These are phyloP conservation scores for Ogataea degrootiae DNA, from an alignment of 805 yeast species.

Conservation along the genomic window DNA sequence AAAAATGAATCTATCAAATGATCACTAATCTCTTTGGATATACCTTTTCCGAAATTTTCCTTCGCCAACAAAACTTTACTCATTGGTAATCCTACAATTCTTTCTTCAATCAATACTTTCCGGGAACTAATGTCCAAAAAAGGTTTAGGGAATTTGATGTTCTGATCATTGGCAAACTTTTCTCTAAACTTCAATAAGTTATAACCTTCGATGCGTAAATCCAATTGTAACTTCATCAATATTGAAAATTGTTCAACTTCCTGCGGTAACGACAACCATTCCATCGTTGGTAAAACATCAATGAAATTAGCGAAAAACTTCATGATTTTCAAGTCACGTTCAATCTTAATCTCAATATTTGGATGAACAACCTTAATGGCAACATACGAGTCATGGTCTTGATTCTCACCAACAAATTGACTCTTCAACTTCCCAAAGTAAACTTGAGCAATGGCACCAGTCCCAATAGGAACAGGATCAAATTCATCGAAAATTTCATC, in stretches of 20 bases:
- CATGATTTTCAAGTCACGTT: constrained; percentile 84
- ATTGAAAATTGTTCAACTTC: constrained; percentile 86
- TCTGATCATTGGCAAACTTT: constrained; percentile 54
- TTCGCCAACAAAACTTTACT: constrained; percentile 53
- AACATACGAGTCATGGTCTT: constrained; percentile 50
- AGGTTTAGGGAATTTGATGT: constrained; percentile 79
- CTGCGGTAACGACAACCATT: constrained; percentile 92
- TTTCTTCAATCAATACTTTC: constrained; percentile 80
- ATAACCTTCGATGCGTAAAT: constrained; percentile 82
- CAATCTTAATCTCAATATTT: constrained; percentile 61
- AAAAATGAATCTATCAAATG: constrained; percentile 87
- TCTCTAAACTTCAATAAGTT: constrained; percentile 68
- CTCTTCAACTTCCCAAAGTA: constrained; percentile 64
- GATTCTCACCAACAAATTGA: constrained; percentile 27
- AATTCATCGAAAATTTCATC: constrained; percentile 82
- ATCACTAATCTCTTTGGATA: constrained; percentile 69
- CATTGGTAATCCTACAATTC: constrained; percentile 80
- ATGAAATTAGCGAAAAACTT: constrained; percentile 66
- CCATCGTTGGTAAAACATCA: constrained; percentile 85
- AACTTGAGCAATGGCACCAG: constrained; percentile 99
- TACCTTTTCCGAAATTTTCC: constrained; percentile 36
- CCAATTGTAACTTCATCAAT: constrained; percentile 85
- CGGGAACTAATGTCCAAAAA: constrained; percentile 60
- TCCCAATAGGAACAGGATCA: constrained; percentile 74
- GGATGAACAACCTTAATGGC: constrained; percentile 96